Conservation (phyloP, 2,329 filamentous ascomycete genomes). For the Claviceps sp. region DNA sequence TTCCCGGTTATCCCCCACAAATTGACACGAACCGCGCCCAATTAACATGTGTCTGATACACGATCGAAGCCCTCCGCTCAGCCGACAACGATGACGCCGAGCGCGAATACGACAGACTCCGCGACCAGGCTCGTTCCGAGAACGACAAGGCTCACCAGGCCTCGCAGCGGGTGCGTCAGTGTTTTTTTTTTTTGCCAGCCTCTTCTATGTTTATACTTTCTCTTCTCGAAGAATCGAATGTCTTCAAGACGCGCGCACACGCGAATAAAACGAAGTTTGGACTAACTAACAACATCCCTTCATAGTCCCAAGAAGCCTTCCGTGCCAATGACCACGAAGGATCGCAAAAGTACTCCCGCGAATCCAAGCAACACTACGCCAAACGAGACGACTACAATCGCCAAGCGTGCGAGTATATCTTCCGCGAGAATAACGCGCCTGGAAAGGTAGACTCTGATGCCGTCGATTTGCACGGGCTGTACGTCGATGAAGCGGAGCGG, state of each 20-base stretch:
- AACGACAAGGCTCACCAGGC: constrained; percentile 64
- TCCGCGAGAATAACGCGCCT: constrained; percentile 80
- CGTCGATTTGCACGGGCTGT: constrained; percentile 90
- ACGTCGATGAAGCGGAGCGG: constrained; percentile 85
- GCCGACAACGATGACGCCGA: constrained; percentile 54
- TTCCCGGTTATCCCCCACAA: too few relatives aligned
- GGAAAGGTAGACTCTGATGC: constrained; percentile 66
- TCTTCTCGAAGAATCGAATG: too few relatives aligned
- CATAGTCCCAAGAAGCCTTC: constrained; percentile 68
- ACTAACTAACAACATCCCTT: not conserved
- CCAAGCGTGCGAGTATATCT: constrained; percentile 87
- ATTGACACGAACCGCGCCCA: not conserved
- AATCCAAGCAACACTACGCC: constrained; percentile 72
- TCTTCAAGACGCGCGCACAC: too few relatives aligned
- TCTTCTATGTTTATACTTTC: not conserved
- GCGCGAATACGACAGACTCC: constrained; percentile 82
- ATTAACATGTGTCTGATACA: not conserved
- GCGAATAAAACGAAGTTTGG: not conserved
- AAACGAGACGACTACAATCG: constrained; percentile 82
- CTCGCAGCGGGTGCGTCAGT: constrained; percentile 50
- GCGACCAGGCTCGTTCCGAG: constrained; percentile 70
- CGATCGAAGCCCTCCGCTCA: constrained; percentile 57
- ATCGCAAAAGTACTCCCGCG: constrained; percentile 74
- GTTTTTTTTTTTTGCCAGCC: not conserved
- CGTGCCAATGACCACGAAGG: constrained; percentile 63